Evolutionary conservation across 2,329 filamentous ascomycete species (phyloP).

Genomic region (Penicillium sp.): DNA sequence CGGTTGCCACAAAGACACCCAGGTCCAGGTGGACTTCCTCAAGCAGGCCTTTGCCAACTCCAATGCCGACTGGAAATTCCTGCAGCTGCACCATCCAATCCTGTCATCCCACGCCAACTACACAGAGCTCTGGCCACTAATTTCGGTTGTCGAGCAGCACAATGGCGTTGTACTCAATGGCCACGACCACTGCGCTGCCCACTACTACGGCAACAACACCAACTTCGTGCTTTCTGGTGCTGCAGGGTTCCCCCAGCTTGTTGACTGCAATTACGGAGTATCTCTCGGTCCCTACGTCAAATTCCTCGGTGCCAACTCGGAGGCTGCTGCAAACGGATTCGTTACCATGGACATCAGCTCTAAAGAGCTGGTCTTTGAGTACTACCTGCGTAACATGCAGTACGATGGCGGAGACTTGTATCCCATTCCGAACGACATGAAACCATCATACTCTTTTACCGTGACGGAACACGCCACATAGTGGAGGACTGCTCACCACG

Average conservation of each 20-base stretch:
- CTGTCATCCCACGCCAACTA: constrained; percentile 17
- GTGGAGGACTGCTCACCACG: too few species aligned
- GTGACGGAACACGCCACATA: constrained; percentile 7
- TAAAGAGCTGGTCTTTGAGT: constrained; percentile 20
- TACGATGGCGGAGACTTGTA: constrained; percentile 22
- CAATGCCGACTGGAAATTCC: constrained; percentile 23
- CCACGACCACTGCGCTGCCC: constrained; percentile 24
- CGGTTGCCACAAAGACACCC: constrained; percentile 20
- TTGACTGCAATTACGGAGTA: constrained; percentile 24
- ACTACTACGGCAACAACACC: constrained; percentile 21
- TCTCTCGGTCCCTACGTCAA: constrained; percentile 20
- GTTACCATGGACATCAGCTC: constrained; percentile 23
- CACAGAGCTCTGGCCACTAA: constrained; percentile 22
- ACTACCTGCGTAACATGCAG: constrained; percentile 17
- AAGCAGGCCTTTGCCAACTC: constrained; percentile 19
- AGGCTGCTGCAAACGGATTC: constrained; percentile 23
- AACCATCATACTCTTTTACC: constrained; percentile 18
- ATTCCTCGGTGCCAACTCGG: constrained; percentile 21
- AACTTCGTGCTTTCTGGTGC: constrained; percentile 21
- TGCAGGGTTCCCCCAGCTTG: constrained; percentile 12
- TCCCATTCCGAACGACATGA: constrained; percentile 19
- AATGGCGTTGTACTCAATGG: constrained; percentile 22
- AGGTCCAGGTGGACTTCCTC: constrained; percentile 21
- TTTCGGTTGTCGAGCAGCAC: constrained; percentile 19
- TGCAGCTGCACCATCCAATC: constrained; percentile 23